Percentiles rank a stretch among this genome's conserved stretches.
Conservation (phyloP, 805 yeast species). For the Ogataea dorogensis region DNA sequence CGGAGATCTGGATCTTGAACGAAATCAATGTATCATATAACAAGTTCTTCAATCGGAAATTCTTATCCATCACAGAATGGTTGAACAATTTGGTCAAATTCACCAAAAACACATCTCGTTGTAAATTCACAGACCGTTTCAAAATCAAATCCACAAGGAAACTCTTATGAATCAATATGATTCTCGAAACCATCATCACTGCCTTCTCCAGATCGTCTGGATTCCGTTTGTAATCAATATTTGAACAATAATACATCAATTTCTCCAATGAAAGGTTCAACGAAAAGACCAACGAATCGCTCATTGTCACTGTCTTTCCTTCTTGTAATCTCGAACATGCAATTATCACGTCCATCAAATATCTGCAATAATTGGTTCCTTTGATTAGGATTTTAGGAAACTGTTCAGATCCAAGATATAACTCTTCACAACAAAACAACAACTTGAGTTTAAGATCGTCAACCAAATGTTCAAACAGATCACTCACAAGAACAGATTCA, state of each 20-base stretch:
- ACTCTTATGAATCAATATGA: slow-evolving; percentile 56
- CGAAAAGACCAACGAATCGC: slow-evolving; percentile 41
- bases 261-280: slow-evolving; percentile 41
- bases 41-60: slow-evolving; percentile 52
- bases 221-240: slow-evolving; percentile 25
- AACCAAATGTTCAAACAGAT: slow-evolving; percentile 40
- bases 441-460: slow-evolving; percentile 32
- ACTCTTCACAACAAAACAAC: slow-evolving; percentile 38
- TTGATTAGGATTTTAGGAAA: slow-evolving; percentile 35
- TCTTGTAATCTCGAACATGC: slow-evolving; percentile 41
- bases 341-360: slow-evolving; percentile 44
- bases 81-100: slow-evolving; percentile 47
- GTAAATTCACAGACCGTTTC: slow-evolving; percentile 39
- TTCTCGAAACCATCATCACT: slow-evolving; percentile 49
- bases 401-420: slow-evolving; percentile 39
- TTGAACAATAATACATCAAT: slow-evolving; percentile 32
- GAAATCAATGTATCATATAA: slow-evolving; percentile 59
- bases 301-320: slow-evolving; percentile 25
- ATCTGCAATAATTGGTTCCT: slow-evolving; percentile 35
- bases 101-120: slow-evolving; percentile 46
- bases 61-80: slow-evolving; percentile 40
- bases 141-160: slow-evolving; percentile 46
- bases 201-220: slow-evolving; percentile 28
- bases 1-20: slow-evolving; percentile 41
- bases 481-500: slow-evolving; percentile 31